Conservation (phyloP, 164 flowering plant species). For the Amborella trichopoda region DNA sequence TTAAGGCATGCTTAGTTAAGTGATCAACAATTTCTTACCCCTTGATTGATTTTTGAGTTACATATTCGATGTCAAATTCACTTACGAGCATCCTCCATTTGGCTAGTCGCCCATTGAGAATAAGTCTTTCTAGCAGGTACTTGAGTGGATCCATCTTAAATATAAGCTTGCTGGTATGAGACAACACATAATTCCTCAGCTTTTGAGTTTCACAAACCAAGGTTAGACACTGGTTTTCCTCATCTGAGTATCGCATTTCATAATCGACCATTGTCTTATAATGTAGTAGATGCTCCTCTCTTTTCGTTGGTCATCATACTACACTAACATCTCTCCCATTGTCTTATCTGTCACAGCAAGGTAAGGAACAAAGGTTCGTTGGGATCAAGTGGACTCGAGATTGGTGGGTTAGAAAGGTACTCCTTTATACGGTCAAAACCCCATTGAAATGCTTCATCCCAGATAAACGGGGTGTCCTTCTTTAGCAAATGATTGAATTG, state of each 20-base stretch:
- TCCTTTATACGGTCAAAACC: background rate
- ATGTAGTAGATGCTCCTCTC: background rate
- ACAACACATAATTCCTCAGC: no score
- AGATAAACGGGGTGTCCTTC: background rate
- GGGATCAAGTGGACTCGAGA: background rate
- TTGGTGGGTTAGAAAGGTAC: background rate
- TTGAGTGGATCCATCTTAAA: no score
- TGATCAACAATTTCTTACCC: background rate
- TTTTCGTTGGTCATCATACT: background rate
- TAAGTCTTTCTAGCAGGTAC: background rate
- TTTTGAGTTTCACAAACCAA: background rate
- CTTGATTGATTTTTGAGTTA: background rate
- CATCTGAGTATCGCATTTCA: background rate
- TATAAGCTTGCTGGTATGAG: no score
- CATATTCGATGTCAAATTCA: background rate
- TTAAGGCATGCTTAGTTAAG: background rate
- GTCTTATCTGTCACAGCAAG: background rate
- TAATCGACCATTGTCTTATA: background rate
- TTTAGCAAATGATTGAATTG: background rate
- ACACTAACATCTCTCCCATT: background rate
- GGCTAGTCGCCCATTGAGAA: background rate
- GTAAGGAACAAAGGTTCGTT: background rate
- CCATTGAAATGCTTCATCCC: background rate
- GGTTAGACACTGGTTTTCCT: background rate
- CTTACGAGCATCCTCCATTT: no score